Conservation (phyloP, 352 stramenopile genomes). For the Globisporangium rhizosaccharum region DNA sequence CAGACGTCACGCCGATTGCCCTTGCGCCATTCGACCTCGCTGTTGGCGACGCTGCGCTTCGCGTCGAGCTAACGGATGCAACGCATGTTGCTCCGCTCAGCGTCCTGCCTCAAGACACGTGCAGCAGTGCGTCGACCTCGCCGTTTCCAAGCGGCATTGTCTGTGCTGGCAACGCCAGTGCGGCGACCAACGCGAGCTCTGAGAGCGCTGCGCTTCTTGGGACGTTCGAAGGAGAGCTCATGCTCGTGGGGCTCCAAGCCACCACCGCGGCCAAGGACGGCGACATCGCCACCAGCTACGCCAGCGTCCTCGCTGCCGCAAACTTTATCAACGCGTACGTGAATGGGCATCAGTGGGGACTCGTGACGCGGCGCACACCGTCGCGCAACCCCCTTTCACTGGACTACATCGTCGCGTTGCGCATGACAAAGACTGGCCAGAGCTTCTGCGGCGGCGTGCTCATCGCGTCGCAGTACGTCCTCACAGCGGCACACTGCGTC, state of each 20-base stretch:
- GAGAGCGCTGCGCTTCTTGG: constrained; percentile 4
- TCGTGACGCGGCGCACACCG: not conserved
- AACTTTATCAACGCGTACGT: constrained; percentile 12
- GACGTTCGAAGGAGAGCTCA: not conserved
- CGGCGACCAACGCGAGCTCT: not conserved
- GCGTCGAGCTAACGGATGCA: too few species aligned
- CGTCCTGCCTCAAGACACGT: not conserved
- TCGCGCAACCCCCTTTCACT: too few species aligned
- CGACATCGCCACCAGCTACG: not conserved
- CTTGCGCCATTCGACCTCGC: too few species aligned
- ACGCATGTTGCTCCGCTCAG: too few species aligned
- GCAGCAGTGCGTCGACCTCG: not conserved
- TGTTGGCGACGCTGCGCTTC: too few species aligned
- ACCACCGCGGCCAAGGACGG: not conserved
- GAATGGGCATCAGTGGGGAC: not conserved
- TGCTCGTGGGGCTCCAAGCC: constrained; percentile 8
- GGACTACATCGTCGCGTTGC: not conserved
- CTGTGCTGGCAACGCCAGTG: constrained; percentile 3
- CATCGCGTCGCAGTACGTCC: constrained; percentile 5
- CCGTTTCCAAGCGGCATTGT: not conserved
- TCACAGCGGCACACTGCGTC: constrained; percentile 8
- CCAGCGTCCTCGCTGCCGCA: not conserved
- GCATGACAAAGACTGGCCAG: not conserved
- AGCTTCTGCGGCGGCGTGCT: constrained; percentile 5
- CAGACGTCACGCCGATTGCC: too few species aligned